These are phyloP conservation scores for Candida ipomoeae DNA, from an alignment of 805 yeast genomes.

Conservation along the genomic window DNA sequence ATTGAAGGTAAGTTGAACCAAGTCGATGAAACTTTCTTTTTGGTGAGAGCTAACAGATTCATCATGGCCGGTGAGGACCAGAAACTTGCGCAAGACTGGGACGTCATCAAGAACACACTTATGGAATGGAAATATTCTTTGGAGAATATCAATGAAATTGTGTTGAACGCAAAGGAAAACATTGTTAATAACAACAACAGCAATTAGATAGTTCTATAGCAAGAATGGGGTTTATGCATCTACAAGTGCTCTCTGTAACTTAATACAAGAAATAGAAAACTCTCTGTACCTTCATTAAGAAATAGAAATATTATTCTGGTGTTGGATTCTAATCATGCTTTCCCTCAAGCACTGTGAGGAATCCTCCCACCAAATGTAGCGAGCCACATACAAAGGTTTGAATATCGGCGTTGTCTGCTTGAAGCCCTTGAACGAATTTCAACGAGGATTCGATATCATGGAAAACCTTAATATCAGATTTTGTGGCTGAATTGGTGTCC, in stretches of 20 bases:
- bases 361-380: slow-evolving; percentile 90
- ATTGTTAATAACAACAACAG: slow-evolving; percentile 27
- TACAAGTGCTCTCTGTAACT: neutral
- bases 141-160: slow-evolving; percentile 39
- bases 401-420: slow-evolving; percentile 28
- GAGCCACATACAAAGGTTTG: slow-evolving; percentile 94
- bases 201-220: slow-evolving; percentile 10
- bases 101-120: slow-evolving; percentile 32
- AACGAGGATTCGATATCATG: slow-evolving; percentile 75
- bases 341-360: slow-evolving; percentile 74
- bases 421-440: slow-evolving; percentile 46
- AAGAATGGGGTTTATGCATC: slow-evolving; percentile 1
- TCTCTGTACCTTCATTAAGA: too few species aligned
- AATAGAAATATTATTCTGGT: too few species aligned
- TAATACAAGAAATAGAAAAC: slow-evolving; percentile 1
- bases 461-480: slow-evolving; percentile 44
- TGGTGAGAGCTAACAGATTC: slow-evolving; percentile 39
- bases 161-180: slow-evolving; percentile 40
- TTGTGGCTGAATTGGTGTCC: slow-evolving; percentile 34
- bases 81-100: slow-evolving; percentile 31
- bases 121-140: slow-evolving; percentile 38
- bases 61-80: slow-evolving; percentile 36
- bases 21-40: slow-evolving; percentile 36
- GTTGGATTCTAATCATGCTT: slow-evolving; percentile 22
- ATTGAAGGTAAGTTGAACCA: slow-evolving; percentile 45